These are phyloP conservation scores for Orbilia brochopaga DNA, from an alignment of 2,329 filamentous ascomycete species.

Conservation along the genomic window DNA sequence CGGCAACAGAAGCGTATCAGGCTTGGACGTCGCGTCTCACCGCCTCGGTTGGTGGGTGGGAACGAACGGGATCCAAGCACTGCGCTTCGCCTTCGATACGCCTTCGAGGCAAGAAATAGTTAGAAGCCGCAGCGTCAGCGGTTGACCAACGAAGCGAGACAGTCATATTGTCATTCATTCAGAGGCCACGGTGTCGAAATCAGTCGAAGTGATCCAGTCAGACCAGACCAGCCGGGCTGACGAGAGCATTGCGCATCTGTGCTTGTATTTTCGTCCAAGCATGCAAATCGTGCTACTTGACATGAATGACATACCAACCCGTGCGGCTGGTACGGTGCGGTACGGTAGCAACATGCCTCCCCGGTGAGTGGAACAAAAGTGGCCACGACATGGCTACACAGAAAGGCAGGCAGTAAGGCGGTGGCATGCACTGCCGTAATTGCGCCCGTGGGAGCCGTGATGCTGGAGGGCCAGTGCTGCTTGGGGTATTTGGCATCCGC, in stretches of 20 bases:
- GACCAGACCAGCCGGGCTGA: slow-evolving; percentile 2
- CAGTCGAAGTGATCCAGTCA: neutral
- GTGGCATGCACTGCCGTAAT: slow-evolving; percentile 9
- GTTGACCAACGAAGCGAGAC: neutral
- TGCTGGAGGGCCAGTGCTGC: slow-evolving; percentile 22
- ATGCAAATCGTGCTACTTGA: no score
- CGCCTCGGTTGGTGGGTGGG: no score
- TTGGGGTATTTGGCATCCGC: slow-evolving; percentile 50
- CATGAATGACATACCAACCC: no score
- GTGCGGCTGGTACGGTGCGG: neutral
- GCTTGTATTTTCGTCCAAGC: neutral
- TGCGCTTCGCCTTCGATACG: no score
- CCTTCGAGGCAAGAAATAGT: no score
- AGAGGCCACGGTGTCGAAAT: slow-evolving; percentile 2
- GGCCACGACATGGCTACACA: slow-evolving; percentile 4
- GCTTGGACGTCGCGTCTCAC: no score
- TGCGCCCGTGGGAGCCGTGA: slow-evolving; percentile 10
- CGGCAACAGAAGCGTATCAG: no score
- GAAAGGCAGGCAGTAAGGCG: no score
- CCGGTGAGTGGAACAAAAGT: neutral
- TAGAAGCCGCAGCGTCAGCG: no score
- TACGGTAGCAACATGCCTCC: neutral
- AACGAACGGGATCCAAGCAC: no score
- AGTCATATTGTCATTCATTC: neutral
- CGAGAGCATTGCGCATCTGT: slow-evolving; percentile 8